Base-by-base conservation (phyloP, 2,329 filamentous ascomycete genomes). In the Diaporthe vexans region DNA sequence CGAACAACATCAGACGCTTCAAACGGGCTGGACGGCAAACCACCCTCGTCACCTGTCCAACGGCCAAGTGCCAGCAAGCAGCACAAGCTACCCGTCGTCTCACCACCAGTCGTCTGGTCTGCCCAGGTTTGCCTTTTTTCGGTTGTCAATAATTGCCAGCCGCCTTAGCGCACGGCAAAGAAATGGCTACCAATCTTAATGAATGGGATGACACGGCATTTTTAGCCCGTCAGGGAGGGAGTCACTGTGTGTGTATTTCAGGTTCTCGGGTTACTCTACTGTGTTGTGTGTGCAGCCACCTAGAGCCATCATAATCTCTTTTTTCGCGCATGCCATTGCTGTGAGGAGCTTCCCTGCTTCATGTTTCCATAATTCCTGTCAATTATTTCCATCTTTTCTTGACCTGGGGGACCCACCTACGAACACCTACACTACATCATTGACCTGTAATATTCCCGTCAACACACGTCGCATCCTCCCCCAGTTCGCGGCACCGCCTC, bases 101-200 rank as follows among this genome's bases (percentile, higher is more conserved):
- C 61, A n/a, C 43, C 17, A 8, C 43, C 61, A 65, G 61, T 67
- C 61, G 29, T 24, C 43, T 65, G 19, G 40, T 63, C 59, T 63
- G 43, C 59, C 59, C 59, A 65, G 59, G 24, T 37, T 24, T 2
- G 21, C 33, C 29, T 10, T 68, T 68, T 40, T 35, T 19, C 40
- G 33, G 63, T 40, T 68, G 48, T 40, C 46, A 68, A 40, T 68
- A 51, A 29, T 40, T 68, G 63, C 63, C 33, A 54, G n/a, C n/a
- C 19, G 29, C 33, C 63, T 33, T 68, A 68, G 63, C 48, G 33
- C 33, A 46, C 48, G 63, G 63, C 63, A 68, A 8, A 35, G 6
- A 24, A 24, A 21, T 51, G 48, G 33, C 29, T 68, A 21, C n/a
- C 48, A 26, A 11, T 8, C 48, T 54, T 26, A 29, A 24, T 26